These are phyloP conservation scores for Leccinum subtestaceum DNA, from an alignment of 768 basidiomycete species.

Conservation along the genomic window DNA sequence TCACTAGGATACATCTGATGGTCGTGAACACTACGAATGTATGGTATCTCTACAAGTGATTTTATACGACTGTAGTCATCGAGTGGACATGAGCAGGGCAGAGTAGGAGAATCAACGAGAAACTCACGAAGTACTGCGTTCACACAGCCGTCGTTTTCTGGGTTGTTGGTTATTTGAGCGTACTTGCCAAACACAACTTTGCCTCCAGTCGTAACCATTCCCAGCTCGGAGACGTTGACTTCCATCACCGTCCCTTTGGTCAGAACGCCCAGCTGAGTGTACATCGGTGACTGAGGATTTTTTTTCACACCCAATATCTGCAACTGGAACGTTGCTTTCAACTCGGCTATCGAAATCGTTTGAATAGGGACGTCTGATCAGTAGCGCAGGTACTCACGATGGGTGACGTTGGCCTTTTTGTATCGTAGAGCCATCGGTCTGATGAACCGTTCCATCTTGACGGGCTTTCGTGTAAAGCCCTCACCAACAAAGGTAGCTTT, in stretches of 20 bases:
- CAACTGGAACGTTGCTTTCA: slow-evolving; percentile 98
- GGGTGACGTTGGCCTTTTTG: slow-evolving; percentile 98
- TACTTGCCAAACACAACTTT: slow-evolving; percentile 94
- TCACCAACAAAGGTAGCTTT: slow-evolving; percentile 99
- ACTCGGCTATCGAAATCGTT: slow-evolving; percentile 59
- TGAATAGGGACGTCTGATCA: not conserved
- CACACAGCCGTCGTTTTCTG: slow-evolving; percentile 95
- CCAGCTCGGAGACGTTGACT: slow-evolving; percentile 97
- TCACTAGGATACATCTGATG: slow-evolving; percentile 15
- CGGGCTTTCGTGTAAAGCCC: slow-evolving; percentile 96
- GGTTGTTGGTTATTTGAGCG: slow-evolving; percentile 91
- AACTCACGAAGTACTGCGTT: slow-evolving; percentile 87
- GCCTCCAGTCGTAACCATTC: slow-evolving; percentile 95
- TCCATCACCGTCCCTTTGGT: slow-evolving; percentile 99
- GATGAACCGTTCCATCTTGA: slow-evolving; percentile 98
- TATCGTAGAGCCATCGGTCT: slow-evolving; percentile 96
- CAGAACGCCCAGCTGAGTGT: slow-evolving; percentile 92
- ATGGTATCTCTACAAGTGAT: not conserved
- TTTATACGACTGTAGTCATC: slow-evolving; percentile 26
- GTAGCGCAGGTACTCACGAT: slow-evolving; percentile 60
- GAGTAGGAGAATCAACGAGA: not conserved
- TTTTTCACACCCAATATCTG: slow-evolving; percentile 98
- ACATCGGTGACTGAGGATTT: slow-evolving; percentile 99
- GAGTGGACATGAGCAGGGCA: slow-evolving; percentile 5
- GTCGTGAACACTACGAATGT: not conserved